Evolutionary conservation across 1,284 basidiomycete species (phyloP).

Genomic region (Papiliotrema nemorosa): DNA sequence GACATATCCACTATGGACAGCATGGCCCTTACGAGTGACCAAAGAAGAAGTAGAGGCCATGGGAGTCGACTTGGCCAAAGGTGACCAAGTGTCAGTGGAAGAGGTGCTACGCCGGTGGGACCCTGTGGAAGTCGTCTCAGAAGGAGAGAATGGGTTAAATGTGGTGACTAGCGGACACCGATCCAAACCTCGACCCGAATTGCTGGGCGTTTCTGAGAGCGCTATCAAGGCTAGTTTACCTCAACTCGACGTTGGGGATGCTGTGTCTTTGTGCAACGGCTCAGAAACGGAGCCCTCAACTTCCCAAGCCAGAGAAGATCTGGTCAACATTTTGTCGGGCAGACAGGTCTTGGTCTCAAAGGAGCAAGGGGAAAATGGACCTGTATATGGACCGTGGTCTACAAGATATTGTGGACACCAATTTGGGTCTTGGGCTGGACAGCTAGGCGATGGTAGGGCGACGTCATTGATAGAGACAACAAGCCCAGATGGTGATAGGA

Average conservation of each 20-base stretch:
- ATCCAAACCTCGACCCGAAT: conserved; percentile 57
- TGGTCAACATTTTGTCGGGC: conserved; percentile 76
- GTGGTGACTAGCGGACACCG: conserved; percentile 50
- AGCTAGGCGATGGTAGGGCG: conserved; percentile 92
- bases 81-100: conserved; percentile 50
- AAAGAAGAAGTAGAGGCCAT: conserved; percentile 60
- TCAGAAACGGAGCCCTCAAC: conserved; percentile 5
- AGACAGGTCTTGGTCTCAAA: conserved; percentile 65
- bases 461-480: conserved; percentile 79
- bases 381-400: conserved; percentile 75
- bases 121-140: conserved; percentile 21
- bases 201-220: conserved; percentile 64
- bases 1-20: conserved; percentile 73
- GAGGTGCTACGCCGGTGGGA: conserved; percentile 56
- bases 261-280: conserved; percentile 53
- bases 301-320: conserved; percentile 58
- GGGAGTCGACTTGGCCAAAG: conserved; percentile 56
- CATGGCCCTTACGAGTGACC: conserved; percentile 79
- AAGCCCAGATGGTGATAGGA: conserved; percentile 57
- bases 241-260: conserved; percentile 80
- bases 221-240: conserved; percentile 74
- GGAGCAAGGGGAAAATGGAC: conserved; percentile 24
- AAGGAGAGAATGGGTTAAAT: conserved; percentile 13
- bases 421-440: conserved; percentile 92
- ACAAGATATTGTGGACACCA: conserved; percentile 82